Base-by-base conservation (phyloP, 2,329 filamentous ascomycete genomes). In the Diplodia sapinea region DNA sequence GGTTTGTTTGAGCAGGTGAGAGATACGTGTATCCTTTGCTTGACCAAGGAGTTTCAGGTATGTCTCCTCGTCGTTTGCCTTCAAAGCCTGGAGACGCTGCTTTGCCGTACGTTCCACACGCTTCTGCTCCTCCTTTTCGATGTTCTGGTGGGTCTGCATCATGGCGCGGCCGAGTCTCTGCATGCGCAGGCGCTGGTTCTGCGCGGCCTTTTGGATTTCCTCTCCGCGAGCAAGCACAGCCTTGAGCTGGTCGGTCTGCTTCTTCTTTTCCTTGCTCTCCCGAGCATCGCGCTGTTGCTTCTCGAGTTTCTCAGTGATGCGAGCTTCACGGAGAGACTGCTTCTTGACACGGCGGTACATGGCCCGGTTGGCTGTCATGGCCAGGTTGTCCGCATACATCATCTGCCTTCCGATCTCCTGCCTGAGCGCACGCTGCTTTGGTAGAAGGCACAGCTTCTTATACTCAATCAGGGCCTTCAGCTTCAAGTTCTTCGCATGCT, bases 51-150 rank as follows among this genome's bases (percentile, higher is more conserved):
- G 86, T 81, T 97, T 97, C 81, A 99, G 88, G 79, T 99, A 99
- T 0, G 95, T 96, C 82, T 98, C 95, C 83, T 99, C 95, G 79
- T 99, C 95, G 88, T 99, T 96, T 74, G 95, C 94, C 83, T 97
- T 98, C 78, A 99, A 86, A 70, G 95, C 95, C 80, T 98, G 94
- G 72, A 99, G 89, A 97, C 95, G 95, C 81, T 99, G 95, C 85
- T 99, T 99, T 71, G 95, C 95, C 11, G 94, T 99, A 71, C 95
- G 88, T 83, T 99, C 95, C 72, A 99, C 91, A 70, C 95, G 92
- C 84, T 97, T 98, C 86, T 98, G 94, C 82, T 99, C 95, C 84
- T 99, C 95, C 82, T 97, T 97, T 79, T 99, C 95, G 78, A 99
- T 98, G 78, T 94, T 92, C 80, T 94, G 91, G 79, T 99, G 95